These are phyloP conservation scores for Ceriops decandra DNA, from an alignment of 345 rosid species.

Conservation along the genomic window DNA sequence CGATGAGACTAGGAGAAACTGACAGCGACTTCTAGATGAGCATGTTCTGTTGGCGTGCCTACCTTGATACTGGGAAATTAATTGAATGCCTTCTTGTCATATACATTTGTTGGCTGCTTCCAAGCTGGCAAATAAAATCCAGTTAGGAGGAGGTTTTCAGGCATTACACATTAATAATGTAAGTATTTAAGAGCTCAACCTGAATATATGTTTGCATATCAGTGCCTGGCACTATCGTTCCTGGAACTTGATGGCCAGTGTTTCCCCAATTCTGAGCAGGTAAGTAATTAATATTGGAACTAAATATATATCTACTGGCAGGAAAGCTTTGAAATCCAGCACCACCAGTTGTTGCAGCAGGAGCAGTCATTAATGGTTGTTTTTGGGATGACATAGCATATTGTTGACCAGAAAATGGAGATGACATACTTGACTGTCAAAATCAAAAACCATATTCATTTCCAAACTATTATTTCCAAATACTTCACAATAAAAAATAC, in stretches of 20 bases:
- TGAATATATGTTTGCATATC: slow-evolving; percentile 31
- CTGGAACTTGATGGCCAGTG: slow-evolving; percentile 36
- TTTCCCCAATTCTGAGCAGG: slow-evolving; percentile 22
- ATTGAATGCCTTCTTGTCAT: slow-evolving; percentile 32
- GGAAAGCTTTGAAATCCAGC: slow-evolving; percentile 21
- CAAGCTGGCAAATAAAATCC: slow-evolving; percentile 31
- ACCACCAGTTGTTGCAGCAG: neutral
- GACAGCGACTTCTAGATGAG: neutral
- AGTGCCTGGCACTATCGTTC: slow-evolving; percentile 22
- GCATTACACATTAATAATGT: neutral
- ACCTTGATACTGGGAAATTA: slow-evolving; percentile 41
- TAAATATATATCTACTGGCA: slow-evolving; percentile 10
- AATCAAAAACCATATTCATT: slow-evolving; percentile 12
- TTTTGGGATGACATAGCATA: slow-evolving; percentile 2
- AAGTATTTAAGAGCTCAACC: slow-evolving; percentile 26
- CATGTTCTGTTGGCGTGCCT: neutral
- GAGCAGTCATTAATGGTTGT: slow-evolving; percentile 7
- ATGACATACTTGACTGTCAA: slow-evolving; percentile 72
- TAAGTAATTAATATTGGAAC: slow-evolving; percentile 20
- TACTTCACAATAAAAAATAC: no score
- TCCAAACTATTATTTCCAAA: no score
- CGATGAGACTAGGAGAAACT: neutral
- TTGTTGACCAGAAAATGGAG: slow-evolving; percentile 67
- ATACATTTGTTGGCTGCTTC: slow-evolving; percentile 29
- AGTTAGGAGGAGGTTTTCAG: slow-evolving; percentile 13